Base-by-base conservation (phyloP, 805 yeast genomes). In the Wickerhamomyces sydowiorum region DNA sequence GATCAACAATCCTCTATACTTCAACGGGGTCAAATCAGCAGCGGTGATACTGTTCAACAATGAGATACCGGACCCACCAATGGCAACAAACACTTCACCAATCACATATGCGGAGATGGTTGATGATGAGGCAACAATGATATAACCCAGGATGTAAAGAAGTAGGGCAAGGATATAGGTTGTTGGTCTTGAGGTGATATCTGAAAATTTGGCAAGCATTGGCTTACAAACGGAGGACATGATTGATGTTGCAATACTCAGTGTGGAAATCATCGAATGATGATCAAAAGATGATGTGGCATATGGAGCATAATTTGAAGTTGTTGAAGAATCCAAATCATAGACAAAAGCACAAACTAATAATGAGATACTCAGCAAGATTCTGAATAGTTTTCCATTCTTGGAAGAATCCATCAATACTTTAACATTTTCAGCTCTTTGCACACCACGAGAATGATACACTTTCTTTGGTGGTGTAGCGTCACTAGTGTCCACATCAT, bases 251-350 rank as follows among this genome's bases (percentile, higher is more conserved):
- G 70, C 70, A 27, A 70, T 67, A 20, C 60, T 56, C 9, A 67
- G 53, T 10, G 70, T 66, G 1, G 73, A 56, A 15, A 69, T 44
- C 55, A 69, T 55, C 1, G 74, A 64, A 44, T 67, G 72, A 24
- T 59, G 59, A 35, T 58, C 53, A 48, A 69, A 67, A 5, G 59
- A 51, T 15, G 70, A 64, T 5, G 73, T 64, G 10, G 73, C 74
- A 42, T 56, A 63, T 14, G 73, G 71, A 10, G 54, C 47, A 43
- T 62, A 65, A 43, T 50, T 59, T 24, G 43, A 56, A 7, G 67
- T 61, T 24, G 70, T 64, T 6, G 56, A 42, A 18, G 54, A 45
- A 40, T 65, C 66, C 18, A 66, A 53, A 18, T 62, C 21, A 27
- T 39, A 24, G 14, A 47, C 55, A 49, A 47, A 49, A 4, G 48